Conservation (phyloP, 768 basidiomycete species). For the Kwoniella europaea region DNA sequence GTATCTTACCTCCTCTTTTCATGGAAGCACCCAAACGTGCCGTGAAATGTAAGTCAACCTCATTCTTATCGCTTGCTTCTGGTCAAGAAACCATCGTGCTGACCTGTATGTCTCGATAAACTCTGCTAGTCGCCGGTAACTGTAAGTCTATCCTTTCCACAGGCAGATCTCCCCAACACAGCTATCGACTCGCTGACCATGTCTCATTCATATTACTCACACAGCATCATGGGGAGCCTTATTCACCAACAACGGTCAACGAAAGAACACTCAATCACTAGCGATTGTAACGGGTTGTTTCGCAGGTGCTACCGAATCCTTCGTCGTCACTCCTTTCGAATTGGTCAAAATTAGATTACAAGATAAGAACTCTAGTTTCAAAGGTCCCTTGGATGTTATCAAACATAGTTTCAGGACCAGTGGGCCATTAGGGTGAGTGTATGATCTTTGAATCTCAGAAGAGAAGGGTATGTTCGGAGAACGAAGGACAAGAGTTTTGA, state of each 20-base stretch:
- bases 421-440: slow-evolving; percentile 70
- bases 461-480: too few species aligned
- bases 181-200: slow-evolving; percentile 45
- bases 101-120: neutral
- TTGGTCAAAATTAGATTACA: slow-evolving; percentile 72
- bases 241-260: slow-evolving; percentile 64
- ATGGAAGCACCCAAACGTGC: slow-evolving; percentile 98
- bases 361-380: slow-evolving; percentile 87
- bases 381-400: slow-evolving; percentile 89
- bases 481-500: too few species aligned
- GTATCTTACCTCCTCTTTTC: slow-evolving; percentile 91
- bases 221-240: slow-evolving; percentile 92
- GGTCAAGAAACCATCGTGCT: slow-evolving; percentile 1
- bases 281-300: slow-evolving; percentile 88
- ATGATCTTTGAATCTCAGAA: too few species aligned
- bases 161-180: neutral
- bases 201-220: slow-evolving; percentile 58
- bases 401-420: slow-evolving; percentile 76
- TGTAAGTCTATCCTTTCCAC: slow-evolving; percentile 13
- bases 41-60: slow-evolving; percentile 67
- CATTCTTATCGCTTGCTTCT: slow-evolving; percentile 28
- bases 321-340: slow-evolving; percentile 91
- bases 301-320: slow-evolving; percentile 94
- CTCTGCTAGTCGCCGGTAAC: slow-evolving; percentile 46
- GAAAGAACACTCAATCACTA: slow-evolving; percentile 85